A percentile compares a stretch with the other conserved stretches of the same genome.
These are phyloP conservation scores for Chlamydomonas reinhardtii DNA, from an alignment of 163 green algal species.

Conservation along the genomic window DNA sequence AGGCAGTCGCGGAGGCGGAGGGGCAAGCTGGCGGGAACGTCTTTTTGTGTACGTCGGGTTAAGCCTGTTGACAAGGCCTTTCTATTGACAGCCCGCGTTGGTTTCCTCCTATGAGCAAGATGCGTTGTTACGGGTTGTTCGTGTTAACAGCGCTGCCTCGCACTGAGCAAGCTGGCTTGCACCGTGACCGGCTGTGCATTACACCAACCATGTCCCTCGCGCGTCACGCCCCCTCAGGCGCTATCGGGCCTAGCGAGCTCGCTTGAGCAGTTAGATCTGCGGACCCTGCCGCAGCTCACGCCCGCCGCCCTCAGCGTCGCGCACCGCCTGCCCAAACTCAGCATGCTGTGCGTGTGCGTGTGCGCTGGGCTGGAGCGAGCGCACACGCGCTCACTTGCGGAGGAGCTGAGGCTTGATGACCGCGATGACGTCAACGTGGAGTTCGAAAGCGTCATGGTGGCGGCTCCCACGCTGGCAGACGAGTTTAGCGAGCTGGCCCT, in stretches of 20 bases:
- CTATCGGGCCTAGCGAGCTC: background rate
- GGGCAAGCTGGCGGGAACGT: no score
- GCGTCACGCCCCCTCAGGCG: background rate
- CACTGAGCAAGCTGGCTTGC: no score
- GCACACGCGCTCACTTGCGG: background rate
- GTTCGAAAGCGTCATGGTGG: constrained; percentile 6
- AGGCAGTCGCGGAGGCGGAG: no score
- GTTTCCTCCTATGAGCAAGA: no score
- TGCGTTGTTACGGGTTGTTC: no score
- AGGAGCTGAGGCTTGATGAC: background rate
- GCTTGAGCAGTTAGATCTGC: constrained; percentile 31
- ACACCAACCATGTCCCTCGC: no score
- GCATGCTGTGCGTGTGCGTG: background rate
- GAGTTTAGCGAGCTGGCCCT: background rate
- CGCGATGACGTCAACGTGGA: constrained; percentile 8
- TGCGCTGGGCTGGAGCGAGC: background rate
- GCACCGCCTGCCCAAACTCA: background rate
- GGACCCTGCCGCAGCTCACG: background rate
- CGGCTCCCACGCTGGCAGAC: constrained; percentile 3
- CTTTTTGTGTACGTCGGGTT: no score
- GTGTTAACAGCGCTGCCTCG: no score
- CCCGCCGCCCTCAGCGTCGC: background rate
- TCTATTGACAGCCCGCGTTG: no score
- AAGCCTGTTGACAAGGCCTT: no score
- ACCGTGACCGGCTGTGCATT: no score